Conservation (phyloP, 306 rosid genomes). For the Dicorynia guianensis region DNA sequence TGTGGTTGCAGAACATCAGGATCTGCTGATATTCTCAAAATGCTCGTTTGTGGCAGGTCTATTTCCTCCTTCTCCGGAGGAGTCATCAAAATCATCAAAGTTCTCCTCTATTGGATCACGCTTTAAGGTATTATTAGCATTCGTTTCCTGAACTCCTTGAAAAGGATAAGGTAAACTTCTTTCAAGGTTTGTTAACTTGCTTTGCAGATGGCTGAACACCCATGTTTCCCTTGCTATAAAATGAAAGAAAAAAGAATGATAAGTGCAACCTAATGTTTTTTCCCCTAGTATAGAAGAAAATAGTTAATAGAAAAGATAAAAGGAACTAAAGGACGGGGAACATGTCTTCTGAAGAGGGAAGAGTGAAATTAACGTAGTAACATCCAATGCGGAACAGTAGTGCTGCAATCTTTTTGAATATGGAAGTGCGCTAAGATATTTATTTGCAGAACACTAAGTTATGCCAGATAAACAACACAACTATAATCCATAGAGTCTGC, state of each 20-base stretch:
- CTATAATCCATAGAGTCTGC: background rate
- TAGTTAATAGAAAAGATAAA: background rate
- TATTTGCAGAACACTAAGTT: background rate
- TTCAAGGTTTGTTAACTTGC: background rate
- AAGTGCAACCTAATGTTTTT: background rate
- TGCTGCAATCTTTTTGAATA: background rate
- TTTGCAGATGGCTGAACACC: background rate
- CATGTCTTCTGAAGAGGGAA: background rate
- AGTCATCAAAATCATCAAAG: slow-evolving; percentile 67
- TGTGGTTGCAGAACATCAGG: slow-evolving; percentile 75
- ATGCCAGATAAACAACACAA: background rate
- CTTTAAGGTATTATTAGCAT: slow-evolving; percentile 53
- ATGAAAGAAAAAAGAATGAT: background rate
- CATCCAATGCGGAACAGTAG: background rate
- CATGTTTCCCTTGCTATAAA: slow-evolving; percentile 10
- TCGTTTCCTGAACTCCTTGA: background rate
- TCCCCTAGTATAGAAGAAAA: background rate
- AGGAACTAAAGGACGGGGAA: background rate
- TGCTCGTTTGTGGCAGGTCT: slow-evolving; percentile 65
- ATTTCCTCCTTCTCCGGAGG: slow-evolving; percentile 68
- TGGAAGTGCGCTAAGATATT: background rate
- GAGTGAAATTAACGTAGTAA: background rate
- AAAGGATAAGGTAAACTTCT: slow-evolving; percentile 13
- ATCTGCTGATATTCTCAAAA: slow-evolving; percentile 59
- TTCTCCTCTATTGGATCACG: slow-evolving; percentile 77